A percentile compares a stretch with the other conserved stretches of the same genome.
Evolutionary conservation across 768 basidiomycete species (phyloP).

Genomic region (Auriculariales sp.): DNA sequence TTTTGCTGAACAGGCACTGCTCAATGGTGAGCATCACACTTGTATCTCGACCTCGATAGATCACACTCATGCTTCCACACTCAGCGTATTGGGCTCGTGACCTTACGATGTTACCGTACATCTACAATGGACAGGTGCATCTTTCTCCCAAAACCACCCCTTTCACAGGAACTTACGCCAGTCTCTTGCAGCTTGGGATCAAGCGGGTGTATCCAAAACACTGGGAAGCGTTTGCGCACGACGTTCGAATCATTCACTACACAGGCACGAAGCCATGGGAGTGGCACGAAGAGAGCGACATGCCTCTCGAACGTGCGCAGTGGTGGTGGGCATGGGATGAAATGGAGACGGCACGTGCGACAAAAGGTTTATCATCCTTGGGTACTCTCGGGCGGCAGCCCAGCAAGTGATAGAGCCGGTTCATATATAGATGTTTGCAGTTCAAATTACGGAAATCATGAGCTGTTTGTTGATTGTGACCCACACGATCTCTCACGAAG

Average conservation of each 20-base stretch:
- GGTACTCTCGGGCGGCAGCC: too few relatives aligned
- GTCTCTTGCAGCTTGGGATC: constrained; percentile 3
- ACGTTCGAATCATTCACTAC: constrained; percentile 4
- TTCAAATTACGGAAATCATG: too few relatives aligned
- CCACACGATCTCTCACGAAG: too few relatives aligned
- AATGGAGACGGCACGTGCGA: constrained; percentile 1
- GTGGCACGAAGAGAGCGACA: constrained; percentile 3
- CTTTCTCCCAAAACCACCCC: not conserved
- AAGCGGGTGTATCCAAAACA: constrained; percentile 6
- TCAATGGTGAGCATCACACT: not conserved
- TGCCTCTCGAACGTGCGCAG: constrained; percentile 4
- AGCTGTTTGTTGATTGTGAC: too few relatives aligned
- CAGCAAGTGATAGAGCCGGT: too few relatives aligned
- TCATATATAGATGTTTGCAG: too few relatives aligned
- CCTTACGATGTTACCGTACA: constrained; percentile 3
- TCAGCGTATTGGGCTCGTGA: constrained; percentile 5
- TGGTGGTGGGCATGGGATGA: constrained; percentile 4
- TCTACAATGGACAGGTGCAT: constrained; percentile 5
- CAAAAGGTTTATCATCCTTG: not conserved
- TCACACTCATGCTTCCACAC: not conserved
- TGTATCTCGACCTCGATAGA: not conserved
- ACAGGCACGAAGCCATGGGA: constrained; percentile 7
- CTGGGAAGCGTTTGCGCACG: constrained; percentile 3
- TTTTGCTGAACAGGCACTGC: constrained; percentile 5
- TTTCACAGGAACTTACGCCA: not conserved